A percentile compares a stretch with the other conserved stretches of the same genome.
Conservation (phyloP, 1,284 basidiomycete genomes). For the Apiotrichum laibachii region DNA sequence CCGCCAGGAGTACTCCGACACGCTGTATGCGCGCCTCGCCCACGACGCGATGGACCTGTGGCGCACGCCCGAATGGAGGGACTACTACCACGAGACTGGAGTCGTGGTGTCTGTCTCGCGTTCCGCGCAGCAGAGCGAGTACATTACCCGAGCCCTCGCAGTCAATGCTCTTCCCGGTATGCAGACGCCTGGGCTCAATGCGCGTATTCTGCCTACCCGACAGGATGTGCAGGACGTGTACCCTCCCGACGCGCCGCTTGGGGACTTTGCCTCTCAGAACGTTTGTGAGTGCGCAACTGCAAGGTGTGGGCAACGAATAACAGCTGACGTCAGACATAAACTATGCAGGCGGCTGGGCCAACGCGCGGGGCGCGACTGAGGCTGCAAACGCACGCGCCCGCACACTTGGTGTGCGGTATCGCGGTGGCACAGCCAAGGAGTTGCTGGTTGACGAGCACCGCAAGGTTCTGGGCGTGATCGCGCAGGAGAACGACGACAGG, state of each 20-base stretch:
- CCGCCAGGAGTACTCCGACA: conserved; percentile 32
- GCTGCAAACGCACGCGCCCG: conserved; percentile 29
- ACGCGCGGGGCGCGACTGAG: conserved; percentile 64
- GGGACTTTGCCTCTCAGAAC: conserved; percentile 46
- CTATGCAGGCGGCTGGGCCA: conserved; percentile 73
- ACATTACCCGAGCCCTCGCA: conserved; percentile 16
- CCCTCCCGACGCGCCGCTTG: conserved; percentile 7
- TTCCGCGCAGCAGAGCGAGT: conserved; percentile 3
- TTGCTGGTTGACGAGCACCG: conserved; percentile 16
- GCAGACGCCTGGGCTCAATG: conserved; percentile 19
- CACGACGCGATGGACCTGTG: conserved; percentile 32
- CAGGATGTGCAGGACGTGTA: conserved; percentile 24
- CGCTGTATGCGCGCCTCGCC: conserved; percentile 19
- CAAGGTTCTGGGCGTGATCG: conserved; percentile 60
- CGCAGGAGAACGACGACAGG: conserved; percentile 57
- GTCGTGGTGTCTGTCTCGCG: conserved; percentile 11
- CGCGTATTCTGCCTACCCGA: conserved; percentile 5
- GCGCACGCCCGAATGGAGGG: conserved; percentile 58
- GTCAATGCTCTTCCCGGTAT: conserved; percentile 19
- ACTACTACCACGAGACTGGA: conserved; percentile 69
- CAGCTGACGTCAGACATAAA: conserved; percentile 57
- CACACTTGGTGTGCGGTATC: conserved; percentile 16
- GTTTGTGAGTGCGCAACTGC: conserved; percentile 52
- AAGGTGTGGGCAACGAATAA: no score
- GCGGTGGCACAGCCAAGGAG: conserved; percentile 8